Evolutionary conservation across 164 flowering plant genomes (phyloP).

Genomic region (Akebia trifoliata): DNA sequence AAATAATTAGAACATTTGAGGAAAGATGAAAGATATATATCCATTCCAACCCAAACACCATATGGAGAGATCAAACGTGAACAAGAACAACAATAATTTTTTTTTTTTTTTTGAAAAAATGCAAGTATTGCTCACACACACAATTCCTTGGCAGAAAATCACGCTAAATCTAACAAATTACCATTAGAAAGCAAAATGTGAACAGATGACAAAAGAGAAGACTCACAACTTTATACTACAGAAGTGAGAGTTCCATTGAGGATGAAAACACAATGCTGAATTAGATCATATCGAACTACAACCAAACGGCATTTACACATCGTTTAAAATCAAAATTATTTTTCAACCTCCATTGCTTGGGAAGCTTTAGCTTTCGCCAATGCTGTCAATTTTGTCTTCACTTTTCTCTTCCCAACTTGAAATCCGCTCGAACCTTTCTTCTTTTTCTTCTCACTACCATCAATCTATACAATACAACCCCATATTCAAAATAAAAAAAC

Average conservation of each 20-base stretch:
- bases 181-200: not conserved
- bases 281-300: not conserved
- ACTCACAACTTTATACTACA: not conserved
- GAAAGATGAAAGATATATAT: no score
- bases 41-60: no score
- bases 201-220: not conserved
- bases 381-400: slow-evolving; percentile 78
- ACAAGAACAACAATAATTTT: not conserved
- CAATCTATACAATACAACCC: slow-evolving; percentile 42
- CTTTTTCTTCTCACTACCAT: slow-evolving; percentile 59
- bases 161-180: not conserved
- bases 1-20: no score
- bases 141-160: not conserved
- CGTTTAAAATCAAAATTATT: slow-evolving; percentile 28
- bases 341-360: slow-evolving; percentile 94
- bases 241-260: not conserved
- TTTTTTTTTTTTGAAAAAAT: no score
- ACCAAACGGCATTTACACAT: not conserved
- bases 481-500: not conserved
- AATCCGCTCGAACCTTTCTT: slow-evolving; percentile 59
- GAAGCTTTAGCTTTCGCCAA: slow-evolving; percentile 80
- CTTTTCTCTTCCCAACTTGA: slow-evolving; percentile 83
- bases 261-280: not conserved
- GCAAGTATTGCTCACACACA: not conserved
- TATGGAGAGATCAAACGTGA: no score